Evolutionary conservation across 129 eudicot species (phyloP), one percentile per base, ranked within the genome.

Genomic region (Chrysanthemum lavandulifolium): DNA sequence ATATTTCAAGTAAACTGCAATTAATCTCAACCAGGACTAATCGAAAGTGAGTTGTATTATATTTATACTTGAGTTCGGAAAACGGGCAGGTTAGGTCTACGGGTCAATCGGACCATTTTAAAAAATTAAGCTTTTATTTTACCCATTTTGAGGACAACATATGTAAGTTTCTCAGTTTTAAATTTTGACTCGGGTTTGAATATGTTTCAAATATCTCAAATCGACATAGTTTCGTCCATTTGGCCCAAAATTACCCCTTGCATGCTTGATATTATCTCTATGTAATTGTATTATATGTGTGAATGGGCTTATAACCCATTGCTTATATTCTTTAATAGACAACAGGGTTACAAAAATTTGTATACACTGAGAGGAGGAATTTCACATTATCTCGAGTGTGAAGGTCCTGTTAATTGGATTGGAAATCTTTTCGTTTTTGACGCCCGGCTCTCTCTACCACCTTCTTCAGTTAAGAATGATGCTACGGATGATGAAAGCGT

Each of bases 401-500:
- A 94, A 73, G 99, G 99, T 47, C 80, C 96, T 2, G 84, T 51
- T 18, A 87, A 88, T 53, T 94, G 99, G 99, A 79, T 86, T 15
- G 99, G 99, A 18, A 90, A 94, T 81, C 80, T 94, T 4, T 94
- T 90, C 67, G 99, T 94, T 15, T 94, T 90, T 57, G 99, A 94
- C 78, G 73, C 86, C 25, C 97, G 99, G 48, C 96, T 90, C 48
- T 86, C 99, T 64, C 84, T 94, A 53, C 99, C 97, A 74, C 97
- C 97, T 72, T 69, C 96, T 71, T 67, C 78, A 43, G 84, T 84
- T 65, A 87, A 90, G 69, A 82, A 68, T 36, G 82, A 86, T 50
- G 69, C 67, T 59, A 49, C 19, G 51, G 36, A 54, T 9, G 79
- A 79, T 65, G 78, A 83, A 74, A 80, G 57, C 57, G 43, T 55